phyloP scores from a whole-genome alignment of 148 eudicot genomes.

The Rhododendron ferrugineum region DNA sequence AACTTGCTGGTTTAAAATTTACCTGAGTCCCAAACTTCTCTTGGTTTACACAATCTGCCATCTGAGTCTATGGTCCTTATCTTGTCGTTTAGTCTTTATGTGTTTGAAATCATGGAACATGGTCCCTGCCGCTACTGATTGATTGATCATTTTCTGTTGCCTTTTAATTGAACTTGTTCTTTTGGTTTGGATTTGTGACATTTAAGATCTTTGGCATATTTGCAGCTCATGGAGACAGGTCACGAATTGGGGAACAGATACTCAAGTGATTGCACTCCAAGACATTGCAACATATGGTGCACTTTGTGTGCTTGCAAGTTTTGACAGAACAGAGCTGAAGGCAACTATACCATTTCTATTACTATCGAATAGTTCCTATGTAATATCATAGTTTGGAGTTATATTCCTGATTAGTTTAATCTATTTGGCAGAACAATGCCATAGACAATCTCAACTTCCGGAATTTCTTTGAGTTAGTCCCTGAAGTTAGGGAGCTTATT shows the following conservation, averaged over 20 bases:
- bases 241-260: slow-evolving; percentile 76
- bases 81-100: background rate
- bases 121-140: background rate
- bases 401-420: slow-evolving; percentile 11
- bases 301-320: too few species aligned
- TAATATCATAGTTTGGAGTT: background rate
- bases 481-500: too few species aligned
- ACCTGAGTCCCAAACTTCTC: too few species aligned
- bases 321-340: too few species aligned
- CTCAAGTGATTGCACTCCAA: slow-evolving; percentile 16
- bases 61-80: background rate
- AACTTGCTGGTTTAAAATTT: too few species aligned
- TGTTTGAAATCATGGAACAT: background rate
- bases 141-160: background rate
- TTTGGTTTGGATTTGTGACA: background rate
- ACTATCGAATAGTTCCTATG: background rate
- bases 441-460: slow-evolving; percentile 72
- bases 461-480: too few species aligned
- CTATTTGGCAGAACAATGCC: slow-evolving; percentile 62
- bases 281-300: too few species aligned
- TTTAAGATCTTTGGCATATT: slow-evolving; percentile 10
- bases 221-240: slow-evolving; percentile 82
- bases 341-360: background rate
- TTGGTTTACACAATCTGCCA: too few species aligned
- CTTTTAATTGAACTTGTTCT: background rate